Conservation (phyloP, 441 rosid genomes). For the Gossypium lobatum region DNA sequence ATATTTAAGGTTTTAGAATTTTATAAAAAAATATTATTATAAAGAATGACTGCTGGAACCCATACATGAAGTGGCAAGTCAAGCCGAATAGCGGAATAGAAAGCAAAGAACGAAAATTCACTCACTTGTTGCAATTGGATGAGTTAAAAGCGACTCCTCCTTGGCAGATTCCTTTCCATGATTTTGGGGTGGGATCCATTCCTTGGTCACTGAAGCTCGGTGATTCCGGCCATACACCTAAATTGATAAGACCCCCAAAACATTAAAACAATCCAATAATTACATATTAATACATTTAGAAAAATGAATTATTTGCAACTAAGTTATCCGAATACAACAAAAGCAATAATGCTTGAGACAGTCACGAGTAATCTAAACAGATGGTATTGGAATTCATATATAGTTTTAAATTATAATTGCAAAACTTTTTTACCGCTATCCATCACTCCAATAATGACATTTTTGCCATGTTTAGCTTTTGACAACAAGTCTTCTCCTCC, state of each 20-base stretch:
- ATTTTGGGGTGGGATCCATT: slow-evolving; percentile 66
- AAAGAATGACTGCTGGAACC: too few relatives aligned
- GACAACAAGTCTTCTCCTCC: slow-evolving; percentile 26
- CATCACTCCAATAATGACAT: slow-evolving; percentile 56
- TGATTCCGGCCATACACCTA: slow-evolving; percentile 94
- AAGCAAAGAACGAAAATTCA: background rate
- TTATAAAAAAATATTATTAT: background rate
- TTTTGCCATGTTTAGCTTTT: slow-evolving; percentile 56
- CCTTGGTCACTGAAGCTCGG: slow-evolving; percentile 67
- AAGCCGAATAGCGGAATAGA: background rate
- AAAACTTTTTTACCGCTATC: slow-evolving; percentile 57
- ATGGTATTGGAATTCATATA: background rate
- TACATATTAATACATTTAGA: background rate
- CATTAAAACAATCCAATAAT: too few relatives aligned
- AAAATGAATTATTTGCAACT: background rate
- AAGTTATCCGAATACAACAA: background rate
- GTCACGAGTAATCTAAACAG: slow-evolving; percentile 18
- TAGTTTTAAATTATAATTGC: background rate
- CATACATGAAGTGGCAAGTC: too few relatives aligned
- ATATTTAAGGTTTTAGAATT: too few relatives aligned
- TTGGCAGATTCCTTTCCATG: slow-evolving; percentile 88
- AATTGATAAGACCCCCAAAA: background rate
- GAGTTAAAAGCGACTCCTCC: slow-evolving; percentile 53
- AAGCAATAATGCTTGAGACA: background rate
- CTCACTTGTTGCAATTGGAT: slow-evolving; percentile 67